phyloP scores from a whole-genome alignment of 2,329 filamentous ascomycete genomes.

The Blastomyces emzantsi region DNA sequence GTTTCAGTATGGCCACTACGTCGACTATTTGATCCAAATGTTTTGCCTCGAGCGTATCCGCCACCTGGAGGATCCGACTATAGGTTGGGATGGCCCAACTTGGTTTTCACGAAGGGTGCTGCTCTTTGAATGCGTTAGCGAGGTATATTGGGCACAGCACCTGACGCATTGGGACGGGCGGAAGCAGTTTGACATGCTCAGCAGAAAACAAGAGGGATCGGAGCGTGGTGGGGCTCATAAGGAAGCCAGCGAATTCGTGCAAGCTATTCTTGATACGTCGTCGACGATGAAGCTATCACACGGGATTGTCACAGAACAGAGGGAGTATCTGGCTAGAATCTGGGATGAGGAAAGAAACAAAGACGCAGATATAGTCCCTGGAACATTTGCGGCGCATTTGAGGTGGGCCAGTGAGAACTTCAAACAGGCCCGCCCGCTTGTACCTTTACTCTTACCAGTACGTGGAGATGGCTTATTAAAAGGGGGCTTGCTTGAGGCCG shows the following conservation, averaged over 20 bases:
- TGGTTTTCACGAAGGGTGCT: background rate
- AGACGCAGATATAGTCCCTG: slow-evolving; percentile 22
- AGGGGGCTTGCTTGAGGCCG: background rate
- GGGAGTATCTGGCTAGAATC: slow-evolving; percentile 25
- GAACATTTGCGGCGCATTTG: slow-evolving; percentile 11
- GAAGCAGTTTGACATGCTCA: slow-evolving; percentile 27
- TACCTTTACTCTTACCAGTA: background rate
- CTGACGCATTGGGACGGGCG: slow-evolving; percentile 26
- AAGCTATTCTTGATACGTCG: slow-evolving; percentile 26
- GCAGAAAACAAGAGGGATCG: slow-evolving; percentile 14
- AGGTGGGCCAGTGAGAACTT: slow-evolving; percentile 10
- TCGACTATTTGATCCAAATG: slow-evolving; percentile 10
- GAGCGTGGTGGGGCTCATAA: slow-evolving; percentile 20
- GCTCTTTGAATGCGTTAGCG: slow-evolving; percentile 7
- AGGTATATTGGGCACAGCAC: slow-evolving; percentile 8
- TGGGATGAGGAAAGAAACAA: slow-evolving; percentile 28
- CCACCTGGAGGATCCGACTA: slow-evolving; percentile 4
- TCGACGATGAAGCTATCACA: slow-evolving; percentile 31
- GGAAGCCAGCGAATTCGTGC: slow-evolving; percentile 23
- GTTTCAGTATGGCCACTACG: slow-evolving; percentile 8
- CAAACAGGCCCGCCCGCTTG: background rate
- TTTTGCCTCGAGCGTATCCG: slow-evolving; percentile 7
- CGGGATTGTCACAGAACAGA: slow-evolving; percentile 21
- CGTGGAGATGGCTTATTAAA: background rate
- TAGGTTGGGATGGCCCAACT: background rate